Conservation (phyloP, 2,329 filamentous ascomycete genomes). For the Didymella exigua region DNA sequence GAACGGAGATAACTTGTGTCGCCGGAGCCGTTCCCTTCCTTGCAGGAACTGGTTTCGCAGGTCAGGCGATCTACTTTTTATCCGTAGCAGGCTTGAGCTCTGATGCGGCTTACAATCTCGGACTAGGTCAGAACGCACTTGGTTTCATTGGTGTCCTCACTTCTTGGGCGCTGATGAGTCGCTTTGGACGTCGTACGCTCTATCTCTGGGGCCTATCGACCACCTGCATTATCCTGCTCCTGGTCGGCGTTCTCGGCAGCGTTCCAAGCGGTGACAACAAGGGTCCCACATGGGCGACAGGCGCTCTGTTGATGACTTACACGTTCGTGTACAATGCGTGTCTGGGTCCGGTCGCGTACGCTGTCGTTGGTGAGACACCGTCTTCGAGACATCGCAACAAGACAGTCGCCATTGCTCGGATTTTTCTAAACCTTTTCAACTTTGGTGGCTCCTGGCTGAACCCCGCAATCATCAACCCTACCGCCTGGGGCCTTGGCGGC, state of each 20-base stretch:
- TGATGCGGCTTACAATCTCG: constrained; percentile 48
- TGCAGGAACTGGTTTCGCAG: constrained; percentile 24
- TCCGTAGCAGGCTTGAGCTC: constrained; percentile 50
- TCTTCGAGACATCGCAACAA: constrained; percentile 83
- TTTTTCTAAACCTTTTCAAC: constrained; percentile 68
- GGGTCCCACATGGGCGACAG: constrained; percentile 46
- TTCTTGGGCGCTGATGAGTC: constrained; percentile 78
- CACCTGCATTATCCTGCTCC: constrained; percentile 70
- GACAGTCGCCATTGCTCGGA: constrained; percentile 71
- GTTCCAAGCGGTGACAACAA: constrained; percentile 1
- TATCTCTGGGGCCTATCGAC: constrained; percentile 70
- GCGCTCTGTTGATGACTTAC: constrained; percentile 28
- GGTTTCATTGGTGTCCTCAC: constrained; percentile 68
- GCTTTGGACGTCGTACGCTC: constrained; percentile 73
- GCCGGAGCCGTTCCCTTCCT: constrained; percentile 51
- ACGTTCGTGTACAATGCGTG: constrained; percentile 78
- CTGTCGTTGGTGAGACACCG: constrained; percentile 79
- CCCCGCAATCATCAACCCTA: constrained; percentile 53
- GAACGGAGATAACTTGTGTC: constrained; percentile 73
- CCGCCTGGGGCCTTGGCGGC: constrained; percentile 82
- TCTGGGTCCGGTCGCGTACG: constrained; percentile 86
- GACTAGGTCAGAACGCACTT: constrained; percentile 60
- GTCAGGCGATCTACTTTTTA: constrained; percentile 52
- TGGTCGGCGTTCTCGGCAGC: constrained; percentile 6
- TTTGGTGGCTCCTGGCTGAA: constrained; percentile 57